Evolutionary conservation across 2,329 filamentous ascomycete genomes (phyloP), one percentile per base, ranked within the genome.

Genomic region (Arachnopeziza araneosa): DNA sequence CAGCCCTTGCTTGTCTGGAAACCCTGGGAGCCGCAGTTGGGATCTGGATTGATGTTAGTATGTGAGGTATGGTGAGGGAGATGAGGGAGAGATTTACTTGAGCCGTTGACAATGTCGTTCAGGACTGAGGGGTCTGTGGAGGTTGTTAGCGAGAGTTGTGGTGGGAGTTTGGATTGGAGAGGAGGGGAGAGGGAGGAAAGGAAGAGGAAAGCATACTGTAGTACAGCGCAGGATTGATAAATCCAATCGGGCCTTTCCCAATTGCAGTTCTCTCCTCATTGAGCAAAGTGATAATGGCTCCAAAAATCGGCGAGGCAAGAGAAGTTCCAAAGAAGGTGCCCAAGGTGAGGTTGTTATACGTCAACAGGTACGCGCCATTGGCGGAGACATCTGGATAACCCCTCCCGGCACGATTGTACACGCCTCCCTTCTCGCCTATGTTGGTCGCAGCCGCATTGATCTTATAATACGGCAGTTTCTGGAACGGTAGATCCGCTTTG

Each of bases 341-440:
- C 26, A 61, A 21, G 2, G 56, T 50, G 55, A 70, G 71, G 49
- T 70, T 70, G 21, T 64, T 19, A 51, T 60, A 64, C 1, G 63
- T 54, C 22, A 55, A 55, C 48, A 64, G 64, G n/a, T 48, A 23
- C 2, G 65, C 66, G 1, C 86, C 81, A 14, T 90, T 78, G 10
- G 77, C 79, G 2, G 79, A 75, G 24, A 84, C 74, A 67, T 84
- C 82, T 1, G 82, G 82, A 68, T 81, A 83, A 0, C 73, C 82
- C 44, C 81, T 77, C 1, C 82, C 82, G 9, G 70, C 69, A 22
- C 75, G 69, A 69, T 79, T 77, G 53, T 78, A 80, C 61, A 83
- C 67, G 22, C 74, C 76, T 0, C 71, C 60, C 63, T 86, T 79
- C 10, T 78, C 75, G 58, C 71, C 66, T 68, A 75, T 68, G 2